Percentiles rank a stretch among this genome's conserved stretches.
These are phyloP conservation scores for Uronychia binucleata DNA, from an alignment of 73 alveolate genomes.

Conservation along the genomic window DNA sequence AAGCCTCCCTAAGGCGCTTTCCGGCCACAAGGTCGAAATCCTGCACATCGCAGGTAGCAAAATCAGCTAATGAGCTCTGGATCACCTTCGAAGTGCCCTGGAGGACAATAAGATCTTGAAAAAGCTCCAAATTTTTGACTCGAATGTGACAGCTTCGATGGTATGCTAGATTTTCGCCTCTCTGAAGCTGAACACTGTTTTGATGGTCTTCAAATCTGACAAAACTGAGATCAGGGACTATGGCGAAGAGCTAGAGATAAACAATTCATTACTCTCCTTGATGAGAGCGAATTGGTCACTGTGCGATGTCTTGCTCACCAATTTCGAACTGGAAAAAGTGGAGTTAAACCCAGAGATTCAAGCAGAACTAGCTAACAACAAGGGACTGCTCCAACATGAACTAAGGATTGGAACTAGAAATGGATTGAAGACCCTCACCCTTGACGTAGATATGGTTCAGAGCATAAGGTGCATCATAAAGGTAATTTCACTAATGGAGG, in stretches of 20 bases:
- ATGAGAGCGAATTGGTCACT: not conserved
- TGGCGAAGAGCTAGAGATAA: not conserved
- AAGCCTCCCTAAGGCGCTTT: no score
- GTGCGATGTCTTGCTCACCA: not conserved
- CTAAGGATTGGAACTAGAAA: no score
- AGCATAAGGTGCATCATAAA: no score
- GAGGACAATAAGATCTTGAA: not conserved
- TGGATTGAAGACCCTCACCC: no score
- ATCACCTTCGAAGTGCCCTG: no score
- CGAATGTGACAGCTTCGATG: not conserved
- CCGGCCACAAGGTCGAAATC: no score
- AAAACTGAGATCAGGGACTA: not conserved
- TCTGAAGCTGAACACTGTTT: not conserved
- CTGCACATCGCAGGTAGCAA: no score
- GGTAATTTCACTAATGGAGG: no score
- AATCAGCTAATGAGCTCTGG: no score
- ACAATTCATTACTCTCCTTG: not conserved
- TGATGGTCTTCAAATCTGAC: not conserved
- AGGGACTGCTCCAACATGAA: not conserved
- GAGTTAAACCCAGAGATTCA: not conserved
- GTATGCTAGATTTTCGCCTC: not conserved
- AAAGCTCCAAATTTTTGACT: no score
- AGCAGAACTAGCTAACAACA: not conserved
- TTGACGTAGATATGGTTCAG: no score
- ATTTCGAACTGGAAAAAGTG: not conserved